These are phyloP conservation scores for Secale cereale DNA, from an alignment of 176 grass and related monocot genomes.

Conservation along the genomic window DNA sequence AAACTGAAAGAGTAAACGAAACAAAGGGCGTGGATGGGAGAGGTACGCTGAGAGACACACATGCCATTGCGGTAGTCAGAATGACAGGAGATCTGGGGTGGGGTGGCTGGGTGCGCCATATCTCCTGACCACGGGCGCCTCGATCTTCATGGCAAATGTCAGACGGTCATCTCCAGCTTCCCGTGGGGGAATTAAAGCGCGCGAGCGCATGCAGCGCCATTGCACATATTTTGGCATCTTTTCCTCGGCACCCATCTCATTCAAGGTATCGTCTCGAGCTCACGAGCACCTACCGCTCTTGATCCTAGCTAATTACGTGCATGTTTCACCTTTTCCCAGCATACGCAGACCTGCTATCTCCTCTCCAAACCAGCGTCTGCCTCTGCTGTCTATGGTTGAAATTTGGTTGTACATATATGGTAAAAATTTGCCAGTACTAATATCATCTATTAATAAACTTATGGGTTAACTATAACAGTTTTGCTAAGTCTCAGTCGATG, in stretches of 20 bases:
- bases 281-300: background rate
- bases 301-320: constrained; percentile 18
- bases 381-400: background rate
- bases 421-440: background rate
- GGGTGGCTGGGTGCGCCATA: constrained; percentile 5
- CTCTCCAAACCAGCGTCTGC: background rate
- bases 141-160: constrained; percentile 41
- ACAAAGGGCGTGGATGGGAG: background rate
- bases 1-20: too few species aligned
- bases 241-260: constrained; percentile 29
- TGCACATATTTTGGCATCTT: constrained; percentile 15
- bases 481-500: too few species aligned
- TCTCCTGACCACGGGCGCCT: constrained; percentile 41
- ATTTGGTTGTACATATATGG: background rate
- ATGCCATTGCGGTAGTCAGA: background rate
- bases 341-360: background rate
- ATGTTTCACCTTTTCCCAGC: background rate
- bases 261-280: constrained; percentile 15
- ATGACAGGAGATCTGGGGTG: constrained; percentile 6
- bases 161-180: constrained; percentile 43
- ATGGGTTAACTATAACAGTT: too few species aligned
- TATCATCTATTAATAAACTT: background rate
- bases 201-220: background rate
- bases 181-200: constrained; percentile 32
- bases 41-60: background rate